A percentile compares a stretch with the other conserved stretches of the same genome.
Evolutionary conservation across 1,139 yeast genomes (phyloP).

Genomic region (Geotrichum bryndzae): DNA sequence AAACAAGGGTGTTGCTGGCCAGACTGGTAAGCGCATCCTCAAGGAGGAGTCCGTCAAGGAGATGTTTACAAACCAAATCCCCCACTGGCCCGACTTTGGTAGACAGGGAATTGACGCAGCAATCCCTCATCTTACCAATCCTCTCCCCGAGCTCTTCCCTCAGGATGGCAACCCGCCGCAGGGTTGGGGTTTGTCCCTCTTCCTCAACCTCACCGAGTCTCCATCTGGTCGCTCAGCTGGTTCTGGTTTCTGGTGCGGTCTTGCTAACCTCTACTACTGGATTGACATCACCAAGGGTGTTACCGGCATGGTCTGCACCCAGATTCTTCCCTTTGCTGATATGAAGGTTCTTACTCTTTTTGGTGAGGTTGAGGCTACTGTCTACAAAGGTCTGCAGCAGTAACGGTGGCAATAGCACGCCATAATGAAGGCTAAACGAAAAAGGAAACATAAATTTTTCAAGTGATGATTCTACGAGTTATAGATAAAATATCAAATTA

Average conservation of each 20-base stretch:
- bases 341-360: slow-evolving; percentile 17
- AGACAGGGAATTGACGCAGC: slow-evolving; percentile 21
- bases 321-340: slow-evolving; percentile 36
- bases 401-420: not conserved
- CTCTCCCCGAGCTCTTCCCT: slow-evolving; percentile 23
- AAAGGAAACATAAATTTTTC: not conserved
- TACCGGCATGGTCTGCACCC: slow-evolving; percentile 44
- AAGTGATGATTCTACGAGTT: not conserved
- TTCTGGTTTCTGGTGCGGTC: slow-evolving; percentile 43
- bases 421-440: not conserved
- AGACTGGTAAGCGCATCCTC: slow-evolving; percentile 36
- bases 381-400: slow-evolving; percentile 16
- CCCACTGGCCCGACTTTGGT: slow-evolving; percentile 23
- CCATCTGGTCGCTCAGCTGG: slow-evolving; percentile 41
- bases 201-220: slow-evolving; percentile 14
- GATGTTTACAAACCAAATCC: slow-evolving; percentile 26
- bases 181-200: slow-evolving; percentile 26
- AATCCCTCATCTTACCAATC: slow-evolving; percentile 19
- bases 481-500: not conserved
- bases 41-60: slow-evolving; percentile 21
- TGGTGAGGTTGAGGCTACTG: slow-evolving; percentile 19
- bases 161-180: slow-evolving; percentile 24
- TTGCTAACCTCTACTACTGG: slow-evolving; percentile 46
- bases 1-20: slow-evolving; percentile 37
- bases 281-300: slow-evolving; percentile 41